Conservation (phyloP, 2,329 filamentous ascomycete genomes). For the Scedosporium boydii region DNA sequence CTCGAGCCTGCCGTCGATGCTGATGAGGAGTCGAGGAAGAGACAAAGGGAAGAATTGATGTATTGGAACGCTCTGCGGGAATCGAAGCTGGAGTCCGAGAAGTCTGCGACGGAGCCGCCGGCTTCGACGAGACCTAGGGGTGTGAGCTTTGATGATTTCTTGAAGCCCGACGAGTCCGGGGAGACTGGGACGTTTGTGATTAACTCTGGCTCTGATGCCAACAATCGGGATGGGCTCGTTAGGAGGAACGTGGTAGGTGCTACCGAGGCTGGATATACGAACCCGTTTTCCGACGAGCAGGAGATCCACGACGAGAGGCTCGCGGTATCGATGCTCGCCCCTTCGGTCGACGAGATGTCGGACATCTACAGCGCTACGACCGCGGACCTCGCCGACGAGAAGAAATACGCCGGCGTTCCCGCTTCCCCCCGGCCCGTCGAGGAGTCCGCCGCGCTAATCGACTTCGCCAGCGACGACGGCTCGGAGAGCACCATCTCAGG, state of each 20-base stretch:
- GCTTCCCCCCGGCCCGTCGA: constrained; percentile 9
- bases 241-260: background rate
- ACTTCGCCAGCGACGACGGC: constrained; percentile 16
- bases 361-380: constrained; percentile 51
- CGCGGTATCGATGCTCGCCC: constrained; percentile 22
- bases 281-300: constrained; percentile 51
- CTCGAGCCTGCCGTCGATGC: constrained; percentile 45
- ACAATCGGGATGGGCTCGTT: constrained; percentile 25
- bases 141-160: constrained; percentile 50
- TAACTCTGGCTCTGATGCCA: constrained; percentile 43
- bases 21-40: constrained; percentile 50
- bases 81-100: constrained; percentile 29
- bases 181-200: constrained; percentile 48
- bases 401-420: constrained; percentile 13
- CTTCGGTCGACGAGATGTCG: constrained; percentile 36
- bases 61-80: constrained; percentile 54
- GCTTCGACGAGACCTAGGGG: constrained; percentile 16
- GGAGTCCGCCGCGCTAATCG: constrained; percentile 20
- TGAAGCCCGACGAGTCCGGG: constrained; percentile 38
- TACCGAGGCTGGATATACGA: constrained; percentile 30
- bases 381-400: constrained; percentile 20
- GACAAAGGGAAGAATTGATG: constrained; percentile 55
- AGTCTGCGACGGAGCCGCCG: constrained; percentile 7
- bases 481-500: constrained; percentile 9
- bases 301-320: constrained; percentile 40